These are phyloP conservation scores for Paramecium sonneborni DNA, from an alignment of 73 alveolate species.

Conservation along the genomic window DNA sequence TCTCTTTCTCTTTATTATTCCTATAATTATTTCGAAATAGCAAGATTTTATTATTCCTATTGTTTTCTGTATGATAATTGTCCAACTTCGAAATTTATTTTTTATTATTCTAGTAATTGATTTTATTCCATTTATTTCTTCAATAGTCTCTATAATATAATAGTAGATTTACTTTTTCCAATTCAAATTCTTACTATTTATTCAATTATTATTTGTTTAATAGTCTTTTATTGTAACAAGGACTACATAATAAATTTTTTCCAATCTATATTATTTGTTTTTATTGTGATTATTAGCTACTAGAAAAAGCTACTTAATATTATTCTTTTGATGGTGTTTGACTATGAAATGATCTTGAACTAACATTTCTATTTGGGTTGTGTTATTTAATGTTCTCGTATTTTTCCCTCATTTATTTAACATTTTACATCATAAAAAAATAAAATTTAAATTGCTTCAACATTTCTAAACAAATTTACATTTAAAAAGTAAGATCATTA, in stretches of 20 bases:
- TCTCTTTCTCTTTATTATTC: neutral
- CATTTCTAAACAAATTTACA: neutral
- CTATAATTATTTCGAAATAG: neutral
- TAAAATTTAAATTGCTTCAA: neutral
- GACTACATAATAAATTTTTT: neutral
- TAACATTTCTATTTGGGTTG: neutral
- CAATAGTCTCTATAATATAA: neutral
- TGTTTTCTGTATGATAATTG: neutral
- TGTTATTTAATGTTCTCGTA: neutral
- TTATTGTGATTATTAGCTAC: neutral
- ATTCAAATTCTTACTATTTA: neutral
- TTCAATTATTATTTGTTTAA: neutral
- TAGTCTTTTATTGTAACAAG: slow-evolving; percentile 19
- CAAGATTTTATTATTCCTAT: neutral
- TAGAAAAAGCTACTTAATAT: neutral
- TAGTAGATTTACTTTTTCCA: neutral
- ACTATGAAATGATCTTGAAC: neutral
- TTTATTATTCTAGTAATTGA: neutral
- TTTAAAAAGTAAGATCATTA: neutral
- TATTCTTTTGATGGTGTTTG: neutral
- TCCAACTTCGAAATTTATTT: neutral
- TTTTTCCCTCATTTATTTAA: slow-evolving; percentile 11
- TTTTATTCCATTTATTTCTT: neutral
- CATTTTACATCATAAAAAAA: neutral
- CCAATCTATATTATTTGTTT: neutral